Percentiles rank a stretch among this genome's conserved stretches.
These are phyloP conservation scores for Hypoxylon sp. DNA, from an alignment of 2,329 filamentous ascomycete species.

Conservation along the genomic window DNA sequence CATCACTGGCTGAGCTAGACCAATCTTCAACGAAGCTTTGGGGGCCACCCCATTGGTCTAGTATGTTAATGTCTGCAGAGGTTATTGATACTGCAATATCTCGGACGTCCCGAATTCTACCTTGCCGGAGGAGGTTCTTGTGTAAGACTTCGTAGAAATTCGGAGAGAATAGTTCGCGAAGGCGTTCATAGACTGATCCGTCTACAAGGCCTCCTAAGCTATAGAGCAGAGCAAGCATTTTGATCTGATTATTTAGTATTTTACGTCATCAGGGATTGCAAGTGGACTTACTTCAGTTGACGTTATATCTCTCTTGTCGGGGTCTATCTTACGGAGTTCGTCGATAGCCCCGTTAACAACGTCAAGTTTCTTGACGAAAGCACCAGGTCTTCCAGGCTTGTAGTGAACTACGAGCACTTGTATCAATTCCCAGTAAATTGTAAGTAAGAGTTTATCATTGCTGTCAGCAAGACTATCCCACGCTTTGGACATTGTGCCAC, in stretches of 20 bases:
- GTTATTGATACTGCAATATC: constrained; percentile 33
- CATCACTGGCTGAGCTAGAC: constrained; percentile 33
- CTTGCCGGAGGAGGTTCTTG: constrained; percentile 40
- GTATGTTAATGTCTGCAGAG: not conserved
- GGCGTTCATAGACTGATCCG: not conserved
- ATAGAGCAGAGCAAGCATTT: constrained; percentile 38
- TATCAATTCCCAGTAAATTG: constrained; percentile 40
- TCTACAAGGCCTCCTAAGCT: constrained; percentile 22
- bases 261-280: not conserved
- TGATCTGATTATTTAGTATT: constrained; percentile 28
- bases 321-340: not conserved
- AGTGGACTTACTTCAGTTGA: constrained; percentile 37
- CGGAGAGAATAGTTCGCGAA: constrained; percentile 16
- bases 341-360: not conserved
- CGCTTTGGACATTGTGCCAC: constrained; percentile 24
- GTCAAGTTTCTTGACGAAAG: too few species aligned
- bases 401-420: constrained; percentile 29
- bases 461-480: constrained; percentile 5
- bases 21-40: constrained; percentile 39
- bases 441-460: constrained; percentile 27
- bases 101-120: constrained; percentile 47
- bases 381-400: constrained; percentile 18
- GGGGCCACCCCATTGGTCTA: constrained; percentile 5
- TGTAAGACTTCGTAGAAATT: constrained; percentile 28
- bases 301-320: constrained; percentile 9